Evolutionary conservation across 768 basidiomycete genomes (phyloP).

Genomic region (Suillus occidentalis): DNA sequence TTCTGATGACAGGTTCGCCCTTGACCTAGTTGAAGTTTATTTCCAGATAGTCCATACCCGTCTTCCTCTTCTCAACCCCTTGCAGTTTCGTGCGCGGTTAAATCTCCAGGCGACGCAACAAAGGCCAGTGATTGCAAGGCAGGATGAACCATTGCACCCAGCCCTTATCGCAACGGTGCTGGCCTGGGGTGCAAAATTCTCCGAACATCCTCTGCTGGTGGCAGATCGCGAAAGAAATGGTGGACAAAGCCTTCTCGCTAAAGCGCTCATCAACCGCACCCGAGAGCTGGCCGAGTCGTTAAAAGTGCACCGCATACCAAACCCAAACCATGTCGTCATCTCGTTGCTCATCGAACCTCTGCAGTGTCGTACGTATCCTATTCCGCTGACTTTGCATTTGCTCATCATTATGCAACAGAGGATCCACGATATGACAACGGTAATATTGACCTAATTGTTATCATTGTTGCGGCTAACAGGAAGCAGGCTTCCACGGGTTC

Average conservation of each 20-base stretch:
- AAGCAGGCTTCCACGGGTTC: conserved; percentile 77
- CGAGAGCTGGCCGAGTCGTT: conserved; percentile 84
- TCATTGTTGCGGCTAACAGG: conserved; percentile 19
- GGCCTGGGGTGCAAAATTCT: conserved; percentile 93
- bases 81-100: conserved; percentile 74
- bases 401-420: conserved; percentile 44
- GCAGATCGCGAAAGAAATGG: conserved; percentile 71
- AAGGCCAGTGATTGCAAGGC: conserved; percentile 23
- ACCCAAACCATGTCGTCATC: conserved; percentile 79
- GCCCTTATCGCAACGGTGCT: conserved; percentile 83
- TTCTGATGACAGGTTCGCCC: conserved; percentile 65
- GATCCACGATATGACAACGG: conserved; percentile 71
- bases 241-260: conserved; percentile 76
- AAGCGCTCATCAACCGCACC: conserved; percentile 74
- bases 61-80: conserved; percentile 82
- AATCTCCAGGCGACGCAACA: conserved; percentile 37
- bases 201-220: conserved; percentile 82
- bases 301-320: conserved; percentile 82
- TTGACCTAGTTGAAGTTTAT: conserved; percentile 92
- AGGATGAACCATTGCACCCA: conserved; percentile 57
- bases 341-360: conserved; percentile 79
- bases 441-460: conserved; percentile 31
- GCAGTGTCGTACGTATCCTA: conserved; percentile 74
- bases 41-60: conserved; percentile 92
- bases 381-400: conserved; percentile 8